These are phyloP conservation scores for Termitomyces sp. DNA, from an alignment of 768 basidiomycete species.

Conservation along the genomic window DNA sequence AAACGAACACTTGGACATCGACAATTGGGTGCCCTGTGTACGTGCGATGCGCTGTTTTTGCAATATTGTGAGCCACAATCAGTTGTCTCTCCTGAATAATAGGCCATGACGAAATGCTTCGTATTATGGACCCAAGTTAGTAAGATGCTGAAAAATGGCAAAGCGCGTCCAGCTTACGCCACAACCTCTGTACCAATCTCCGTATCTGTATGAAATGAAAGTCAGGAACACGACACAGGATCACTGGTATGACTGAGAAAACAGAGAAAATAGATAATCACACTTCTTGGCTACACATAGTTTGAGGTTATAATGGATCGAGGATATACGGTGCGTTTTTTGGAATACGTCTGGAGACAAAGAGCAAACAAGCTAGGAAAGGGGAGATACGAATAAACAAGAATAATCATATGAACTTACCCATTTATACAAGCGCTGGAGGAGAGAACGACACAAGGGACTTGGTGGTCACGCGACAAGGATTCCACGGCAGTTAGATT, in stretches of 20 bases:
- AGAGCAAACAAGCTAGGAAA: conserved; percentile 5
- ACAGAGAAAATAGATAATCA: conserved; percentile 24
- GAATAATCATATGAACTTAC: conserved; percentile 17
- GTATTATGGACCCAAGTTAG: conserved; percentile 4
- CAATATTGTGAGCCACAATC: conserved; percentile 56
- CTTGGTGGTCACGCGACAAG: conserved; percentile 31
- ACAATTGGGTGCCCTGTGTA: conserved; percentile 60
- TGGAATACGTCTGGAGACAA: conserved; percentile 2
- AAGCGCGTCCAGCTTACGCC: conserved; percentile 28
- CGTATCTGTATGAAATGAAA: conserved; percentile 28
- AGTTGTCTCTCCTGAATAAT: conserved; percentile 55
- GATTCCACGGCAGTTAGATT: conserved; percentile 14
- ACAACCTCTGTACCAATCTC: conserved; percentile 43
- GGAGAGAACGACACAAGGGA: conserved; percentile 19
- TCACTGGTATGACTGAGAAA: neutral
- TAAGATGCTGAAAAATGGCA: conserved; percentile 8
- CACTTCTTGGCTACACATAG: conserved; percentile 63
- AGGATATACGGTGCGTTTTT: neutral
- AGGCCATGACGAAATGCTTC: conserved; percentile 63
- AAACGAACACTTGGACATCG: conserved; percentile 41
- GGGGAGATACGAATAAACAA: conserved; percentile 16
- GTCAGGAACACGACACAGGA: conserved; percentile 8
- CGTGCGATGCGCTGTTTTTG: conserved; percentile 53
- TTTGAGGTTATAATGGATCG: conserved; percentile 10
- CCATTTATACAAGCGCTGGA: conserved; percentile 21